Evolutionary conservation across 2,329 filamentous ascomycete genomes (phyloP), one percentile per base, ranked within the genome.

Genomic region (Didymella sp.): DNA sequence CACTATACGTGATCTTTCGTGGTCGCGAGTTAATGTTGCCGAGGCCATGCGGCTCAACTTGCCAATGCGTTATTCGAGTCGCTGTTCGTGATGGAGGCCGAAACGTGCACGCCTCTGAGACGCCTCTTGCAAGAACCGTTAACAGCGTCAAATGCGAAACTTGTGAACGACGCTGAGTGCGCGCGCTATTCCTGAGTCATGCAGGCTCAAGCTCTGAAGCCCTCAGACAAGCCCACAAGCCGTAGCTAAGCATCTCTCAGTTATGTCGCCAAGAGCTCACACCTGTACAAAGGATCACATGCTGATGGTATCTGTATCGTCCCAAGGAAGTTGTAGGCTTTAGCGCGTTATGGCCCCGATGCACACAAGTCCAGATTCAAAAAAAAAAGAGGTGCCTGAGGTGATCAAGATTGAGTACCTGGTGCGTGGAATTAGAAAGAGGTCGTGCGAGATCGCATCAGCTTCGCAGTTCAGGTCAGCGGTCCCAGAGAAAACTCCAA

Each of bases 101-200:
- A 57, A 49, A 52, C 54, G 31, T 21, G 48, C 24, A 52, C 22
- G 21, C 7, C 21, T 57, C 33, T 52, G 48, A 52, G 49, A 52
- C 52, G 17, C 28, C 25, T 13, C 19, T 40, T n/a, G 31, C 30
- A 43, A 27, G 37, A 43, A 44, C 28, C 12, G 13, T 30, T 37
- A 17, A 45, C 27, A 46, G 41, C 50, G 41, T 54, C 50, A 28
- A 3, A 54, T 54, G 12, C 37, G 56, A 58, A 54, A 54, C 56
- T 22, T 41, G 38, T 25, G 38, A 40, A 27, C 21, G 24, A 48
- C 30, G 19, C 15, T 35, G 43, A 11, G 17, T n/a, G n/a, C 40
- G 21, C 43, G 19, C 25, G n/a, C 12, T 22, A 24, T 33, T 11
- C 13, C 31, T n/a, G 41, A 6, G 17, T 17, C 24, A 37, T 40